Conservation (phyloP, 108 stramenopile species). For the Hondaea fermentalgiana region DNA sequence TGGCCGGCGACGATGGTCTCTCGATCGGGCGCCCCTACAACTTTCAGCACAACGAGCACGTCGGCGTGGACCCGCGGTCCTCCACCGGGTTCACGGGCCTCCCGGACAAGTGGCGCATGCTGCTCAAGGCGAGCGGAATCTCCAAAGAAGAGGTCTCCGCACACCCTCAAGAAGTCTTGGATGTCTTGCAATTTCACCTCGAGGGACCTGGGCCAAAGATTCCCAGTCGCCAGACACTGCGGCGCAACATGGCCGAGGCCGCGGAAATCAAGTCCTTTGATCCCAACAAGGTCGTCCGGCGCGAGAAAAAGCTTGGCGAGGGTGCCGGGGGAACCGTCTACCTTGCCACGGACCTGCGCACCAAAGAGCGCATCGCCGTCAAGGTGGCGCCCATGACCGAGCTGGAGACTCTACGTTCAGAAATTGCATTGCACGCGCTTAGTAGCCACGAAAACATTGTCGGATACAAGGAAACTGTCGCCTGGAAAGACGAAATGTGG, state of each 20-base stretch:
- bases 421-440: conserved; percentile 57
- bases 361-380: conserved; percentile 39
- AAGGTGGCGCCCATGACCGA: conserved; percentile 51
- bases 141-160: conserved; percentile 53
- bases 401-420: conserved; percentile 46
- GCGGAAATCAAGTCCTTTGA: conserved; percentile 40
- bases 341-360: conserved; percentile 36
- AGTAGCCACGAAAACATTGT: conserved; percentile 53
- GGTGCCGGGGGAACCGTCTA: conserved; percentile 56
- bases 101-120: conserved; percentile 43
- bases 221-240: conserved; percentile 9
- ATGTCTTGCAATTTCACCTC: conserved; percentile 54
- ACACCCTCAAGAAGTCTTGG: conserved; percentile 57
- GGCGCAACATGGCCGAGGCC: conserved; percentile 20
- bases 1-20: background rate
- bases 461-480: conserved; percentile 43
- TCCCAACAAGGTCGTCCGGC: conserved; percentile 40
- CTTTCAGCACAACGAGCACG: conserved; percentile 44
- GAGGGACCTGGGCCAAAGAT: conserved; percentile 43
- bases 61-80: conserved; percentile 31
- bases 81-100: conserved; percentile 46
- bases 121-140: conserved; percentile 56
- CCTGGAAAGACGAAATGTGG: conserved; percentile 42
- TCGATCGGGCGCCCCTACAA: conserved; percentile 42
- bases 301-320: conserved; percentile 50